These are phyloP conservation scores for Arthromyces matolae DNA, from an alignment of 768 basidiomycete species.

Conservation along the genomic window DNA sequence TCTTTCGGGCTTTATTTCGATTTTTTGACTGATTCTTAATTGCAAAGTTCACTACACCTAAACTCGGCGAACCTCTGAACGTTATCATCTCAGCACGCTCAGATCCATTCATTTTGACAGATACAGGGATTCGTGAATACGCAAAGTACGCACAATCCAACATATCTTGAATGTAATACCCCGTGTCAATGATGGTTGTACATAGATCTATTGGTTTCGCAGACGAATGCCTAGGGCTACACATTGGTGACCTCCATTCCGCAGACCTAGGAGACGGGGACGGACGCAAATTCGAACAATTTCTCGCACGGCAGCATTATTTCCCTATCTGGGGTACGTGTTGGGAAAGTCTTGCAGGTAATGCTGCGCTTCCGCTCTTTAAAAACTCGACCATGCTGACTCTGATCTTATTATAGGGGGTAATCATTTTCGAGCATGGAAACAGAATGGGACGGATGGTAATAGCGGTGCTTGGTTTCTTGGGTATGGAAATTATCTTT, in stretches of 20 bases:
- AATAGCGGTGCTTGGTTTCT: conserved; percentile 83
- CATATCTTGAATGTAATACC: background rate
- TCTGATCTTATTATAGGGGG: conserved; percentile 47
- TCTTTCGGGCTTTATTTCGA: background rate
- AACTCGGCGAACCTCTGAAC: conserved; percentile 79
- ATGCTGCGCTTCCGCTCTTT: background rate
- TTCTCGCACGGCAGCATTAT: conserved; percentile 76
- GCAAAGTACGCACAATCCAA: conserved; percentile 48
- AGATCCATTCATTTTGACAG: conserved; percentile 77
- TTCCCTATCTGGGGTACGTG: conserved; percentile 79
- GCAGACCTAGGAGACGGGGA: conserved; percentile 85
- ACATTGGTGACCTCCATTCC: conserved; percentile 69
- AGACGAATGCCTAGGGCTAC: conserved; percentile 77
- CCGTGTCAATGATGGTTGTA: too few relatives aligned
- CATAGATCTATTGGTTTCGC: conserved; percentile 79
- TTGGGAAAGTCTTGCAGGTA: conserved; percentile 79
- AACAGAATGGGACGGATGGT: conserved; percentile 74
- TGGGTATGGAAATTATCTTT: too few relatives aligned
- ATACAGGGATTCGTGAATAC: conserved; percentile 64
- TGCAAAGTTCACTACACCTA: conserved; percentile 57
- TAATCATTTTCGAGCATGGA: conserved; percentile 87
- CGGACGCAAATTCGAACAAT: conserved; percentile 61
- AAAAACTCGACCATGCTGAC: too few relatives aligned
- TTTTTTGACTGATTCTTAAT: conserved; percentile 1
- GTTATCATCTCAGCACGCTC: conserved; percentile 76